Base-by-base conservation (phyloP, 1,139 yeast species). In the Taphrina pruni region DNA sequence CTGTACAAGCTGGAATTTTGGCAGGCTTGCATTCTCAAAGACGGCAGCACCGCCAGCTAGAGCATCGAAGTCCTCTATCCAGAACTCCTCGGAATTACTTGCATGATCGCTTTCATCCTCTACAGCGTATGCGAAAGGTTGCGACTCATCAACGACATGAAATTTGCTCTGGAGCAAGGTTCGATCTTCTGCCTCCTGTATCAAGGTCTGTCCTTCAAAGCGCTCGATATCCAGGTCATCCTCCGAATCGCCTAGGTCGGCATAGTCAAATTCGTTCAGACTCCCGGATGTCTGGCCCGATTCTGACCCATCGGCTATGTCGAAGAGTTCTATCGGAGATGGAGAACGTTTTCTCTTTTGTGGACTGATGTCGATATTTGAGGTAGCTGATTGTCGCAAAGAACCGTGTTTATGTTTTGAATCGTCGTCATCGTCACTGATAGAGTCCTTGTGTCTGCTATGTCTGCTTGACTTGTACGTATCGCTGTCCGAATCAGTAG, bases 61-160 rank as follows among this genome's bases (percentile, higher is more conserved):
- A 17, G 61, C 67, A 32, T 64, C 67, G 36, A 64, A 55, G 39
- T 64, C 67, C 26, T 64, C 61, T 9, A 64, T 48, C 67, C 67
- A 64, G 46, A 43, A 64, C 20, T 64, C 67, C 43, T 64, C 67
- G 11, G 61, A 54, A 12, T 57, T 56, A 9, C 61, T 54, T 35
- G 61, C 67, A 17, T 48, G 67, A 20, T 64, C 67, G 56, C 67
- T 64, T 14, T 64, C 67, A 7, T 43, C 67, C 43, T 64, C 67
- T n/a, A 50, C 36, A 9, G 67, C 67, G 43, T 64, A 64, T 17
- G 67, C 67, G 43, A 64, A 64, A 8, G 67, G 67, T 46, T 64
- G 52, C 35, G 50, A 43, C 9, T 54, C 61, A 21, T 64, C 67
- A n/a, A 52, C 56, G 20, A 62, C 60, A 41, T 62, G 58, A 46